Evolutionary conservation across 1,284 basidiomycete species (phyloP).

Genomic region (Anthracocystis setariae): DNA sequence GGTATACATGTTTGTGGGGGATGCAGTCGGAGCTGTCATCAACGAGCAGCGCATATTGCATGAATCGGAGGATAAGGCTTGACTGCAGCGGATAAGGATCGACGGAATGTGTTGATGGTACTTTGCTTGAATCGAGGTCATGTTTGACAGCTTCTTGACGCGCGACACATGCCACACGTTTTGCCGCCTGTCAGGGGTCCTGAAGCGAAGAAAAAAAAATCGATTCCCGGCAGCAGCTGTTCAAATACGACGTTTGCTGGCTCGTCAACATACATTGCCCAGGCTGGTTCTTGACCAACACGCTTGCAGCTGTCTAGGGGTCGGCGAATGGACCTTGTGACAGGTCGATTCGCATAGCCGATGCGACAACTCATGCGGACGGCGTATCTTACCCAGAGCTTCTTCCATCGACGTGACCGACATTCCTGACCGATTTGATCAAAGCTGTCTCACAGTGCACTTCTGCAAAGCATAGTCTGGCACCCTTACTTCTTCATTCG

Average conservation of each 20-base stretch:
- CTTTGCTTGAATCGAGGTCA: not conserved
- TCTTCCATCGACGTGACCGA: constrained; percentile 7
- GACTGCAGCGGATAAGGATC: not conserved
- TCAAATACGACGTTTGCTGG: no score
- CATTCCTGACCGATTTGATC: constrained; percentile 11
- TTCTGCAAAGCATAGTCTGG: constrained; percentile 6
- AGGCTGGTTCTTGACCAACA: no score
- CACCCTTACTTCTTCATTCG: constrained; percentile 1
- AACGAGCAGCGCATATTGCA: constrained; percentile 11
- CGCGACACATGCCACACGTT: constrained; percentile 13
- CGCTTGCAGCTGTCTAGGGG: no score
- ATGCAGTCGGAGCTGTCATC: not conserved
- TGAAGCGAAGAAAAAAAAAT: no score
- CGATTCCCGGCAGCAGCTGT: not conserved
- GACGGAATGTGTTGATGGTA: constrained; percentile 26
- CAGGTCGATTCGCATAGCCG: not conserved
- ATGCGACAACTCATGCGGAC: not conserved
- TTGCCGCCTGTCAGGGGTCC: constrained; percentile 18
- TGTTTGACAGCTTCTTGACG: constrained; percentile 10
- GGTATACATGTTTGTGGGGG: not conserved
- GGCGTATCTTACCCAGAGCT: not conserved
- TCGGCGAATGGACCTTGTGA: not conserved
- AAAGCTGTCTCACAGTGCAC: not conserved
- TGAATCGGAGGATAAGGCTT: not conserved
- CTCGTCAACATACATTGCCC: no score